Evolutionary conservation across 768 basidiomycete genomes (phyloP).

Genomic region (Trametes cingulata): DNA sequence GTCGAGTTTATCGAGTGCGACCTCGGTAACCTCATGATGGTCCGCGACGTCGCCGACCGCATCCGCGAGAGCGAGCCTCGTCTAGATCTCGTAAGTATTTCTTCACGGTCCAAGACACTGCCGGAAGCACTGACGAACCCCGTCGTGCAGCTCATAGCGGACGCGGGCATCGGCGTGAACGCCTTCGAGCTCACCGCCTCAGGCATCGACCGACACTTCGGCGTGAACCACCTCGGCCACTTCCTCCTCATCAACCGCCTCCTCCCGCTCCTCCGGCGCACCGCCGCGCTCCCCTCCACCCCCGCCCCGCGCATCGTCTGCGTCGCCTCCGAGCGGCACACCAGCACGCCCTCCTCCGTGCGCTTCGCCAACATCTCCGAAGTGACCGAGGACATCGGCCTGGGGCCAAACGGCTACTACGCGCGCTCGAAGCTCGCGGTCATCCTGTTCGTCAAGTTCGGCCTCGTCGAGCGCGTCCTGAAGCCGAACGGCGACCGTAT

Average conservation of each 20-base stretch:
- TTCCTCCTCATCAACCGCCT: constrained; percentile 44
- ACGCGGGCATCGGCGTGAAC: constrained; percentile 32
- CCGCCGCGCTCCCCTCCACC: constrained; percentile 28
- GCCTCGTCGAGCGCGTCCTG: constrained; percentile 30
- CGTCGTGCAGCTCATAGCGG: constrained; percentile 25
- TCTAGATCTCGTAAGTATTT: constrained; percentile 24
- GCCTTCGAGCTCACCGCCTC: constrained; percentile 26
- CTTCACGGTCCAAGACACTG: too few species aligned
- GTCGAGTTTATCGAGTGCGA: constrained; percentile 31
- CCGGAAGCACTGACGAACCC: too few species aligned
- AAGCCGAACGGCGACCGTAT: constrained; percentile 25
- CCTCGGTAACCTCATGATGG: constrained; percentile 27
- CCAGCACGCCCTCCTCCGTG: constrained; percentile 34
- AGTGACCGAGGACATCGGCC: constrained; percentile 29
- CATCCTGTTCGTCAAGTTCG: constrained; percentile 38
- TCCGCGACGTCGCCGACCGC: constrained; percentile 29
- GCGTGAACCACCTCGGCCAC: constrained; percentile 40
- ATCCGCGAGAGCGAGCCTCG: constrained; percentile 23
- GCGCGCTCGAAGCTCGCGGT: constrained; percentile 44
- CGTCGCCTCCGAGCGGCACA: constrained; percentile 41
- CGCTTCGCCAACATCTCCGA: constrained; percentile 39
- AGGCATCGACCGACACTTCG: constrained; percentile 31
- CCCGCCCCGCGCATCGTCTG: constrained; percentile 40
- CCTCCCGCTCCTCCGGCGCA: constrained; percentile 40
- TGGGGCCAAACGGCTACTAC: constrained; percentile 36